Percentiles rank a stretch among this genome's conserved stretches.
These are phyloP conservation scores for Neohortaea acidophila DNA, from an alignment of 495 filamentous ascomycete species.

Conservation along the genomic window DNA sequence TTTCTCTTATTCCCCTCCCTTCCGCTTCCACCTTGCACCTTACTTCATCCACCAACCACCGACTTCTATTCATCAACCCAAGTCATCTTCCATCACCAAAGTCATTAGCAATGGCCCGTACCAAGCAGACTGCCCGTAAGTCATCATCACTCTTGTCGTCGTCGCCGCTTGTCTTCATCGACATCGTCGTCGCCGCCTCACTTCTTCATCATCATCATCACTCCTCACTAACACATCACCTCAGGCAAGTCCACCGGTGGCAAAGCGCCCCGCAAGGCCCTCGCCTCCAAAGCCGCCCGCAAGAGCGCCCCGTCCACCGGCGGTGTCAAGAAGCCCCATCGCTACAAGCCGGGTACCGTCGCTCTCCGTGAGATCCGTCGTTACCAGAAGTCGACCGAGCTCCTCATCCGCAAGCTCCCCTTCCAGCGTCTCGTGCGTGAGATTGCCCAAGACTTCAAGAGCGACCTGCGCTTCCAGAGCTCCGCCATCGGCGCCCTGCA, in stretches of 20 bases:
- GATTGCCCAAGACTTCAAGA: conserved; percentile 99
- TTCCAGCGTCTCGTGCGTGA: conserved; percentile 99
- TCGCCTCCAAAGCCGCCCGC: conserved; percentile 72
- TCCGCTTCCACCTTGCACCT: neutral
- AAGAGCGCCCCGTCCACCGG: conserved; percentile 58
- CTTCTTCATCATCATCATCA: conserved; percentile 19
- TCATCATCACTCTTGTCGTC: conserved; percentile 18
- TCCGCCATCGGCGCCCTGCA: conserved; percentile 99
- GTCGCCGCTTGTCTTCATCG: neutral
- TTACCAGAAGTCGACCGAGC: conserved; percentile 99
- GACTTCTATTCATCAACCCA: conserved; percentile 15
- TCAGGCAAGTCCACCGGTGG: conserved; percentile 92
- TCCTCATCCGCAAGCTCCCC: conserved; percentile 99
- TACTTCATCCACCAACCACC: conserved; percentile 28
- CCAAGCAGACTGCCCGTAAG: conserved; percentile 99
- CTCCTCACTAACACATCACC: conserved; percentile 27
- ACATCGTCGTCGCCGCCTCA: conserved; percentile 10
- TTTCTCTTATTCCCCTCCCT: neutral
- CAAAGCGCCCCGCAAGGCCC: conserved; percentile 98
- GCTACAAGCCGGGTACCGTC: conserved; percentile 98
- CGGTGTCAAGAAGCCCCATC: conserved; percentile 99
- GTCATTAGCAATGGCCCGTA: conserved; percentile 72
- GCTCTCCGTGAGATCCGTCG: conserved; percentile 99
- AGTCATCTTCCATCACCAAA: conserved; percentile 25
- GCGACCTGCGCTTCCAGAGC: conserved; percentile 98